Evolutionary conservation across 2,329 filamentous ascomycete species (phyloP).

Genomic region (Colletotrichum tanaceti): DNA sequence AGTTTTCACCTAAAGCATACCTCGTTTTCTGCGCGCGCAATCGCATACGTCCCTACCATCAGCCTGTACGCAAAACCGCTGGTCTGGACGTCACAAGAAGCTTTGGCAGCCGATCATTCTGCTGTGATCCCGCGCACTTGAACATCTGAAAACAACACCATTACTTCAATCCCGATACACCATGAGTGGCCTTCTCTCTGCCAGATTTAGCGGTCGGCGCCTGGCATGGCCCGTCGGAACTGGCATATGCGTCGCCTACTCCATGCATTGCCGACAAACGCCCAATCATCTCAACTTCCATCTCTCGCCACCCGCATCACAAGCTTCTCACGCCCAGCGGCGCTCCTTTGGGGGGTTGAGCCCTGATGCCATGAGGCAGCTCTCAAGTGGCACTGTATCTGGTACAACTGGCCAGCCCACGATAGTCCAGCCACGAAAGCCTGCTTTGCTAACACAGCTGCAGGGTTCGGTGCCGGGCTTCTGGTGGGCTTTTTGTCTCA

Average conservation of each 20-base stretch:
- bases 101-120: not conserved
- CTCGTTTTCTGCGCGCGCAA: not conserved
- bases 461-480: slow-evolving; percentile 73
- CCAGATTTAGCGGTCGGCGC: slow-evolving; percentile 10
- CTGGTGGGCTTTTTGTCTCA: slow-evolving; percentile 77
- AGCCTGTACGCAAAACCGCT: not conserved
- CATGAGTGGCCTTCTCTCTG: slow-evolving; percentile 25
- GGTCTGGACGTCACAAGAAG: not conserved
- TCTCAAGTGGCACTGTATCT: slow-evolving; percentile 36
- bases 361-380: slow-evolving; percentile 32
- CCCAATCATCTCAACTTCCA: slow-evolving; percentile 5
- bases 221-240: slow-evolving; percentile 28
- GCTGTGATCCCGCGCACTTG: not conserved
- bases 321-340: not conserved
- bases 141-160: too few species aligned
- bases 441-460: slow-evolving; percentile 4
- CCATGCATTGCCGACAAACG: slow-evolving; percentile 14
- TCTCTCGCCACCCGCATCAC: slow-evolving; percentile 1
- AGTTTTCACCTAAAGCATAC: not conserved
- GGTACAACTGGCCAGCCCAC: slow-evolving; percentile 3
- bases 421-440: too few species aligned
- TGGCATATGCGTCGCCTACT: slow-evolving; percentile 28
- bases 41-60: not conserved
- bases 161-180: not conserved
- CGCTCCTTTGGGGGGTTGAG: slow-evolving; percentile 20